Percentiles rank a stretch among this genome's conserved stretches.
phyloP scores from a whole-genome alignment of 805 yeast species.

The Candida manassasensis region DNA sequence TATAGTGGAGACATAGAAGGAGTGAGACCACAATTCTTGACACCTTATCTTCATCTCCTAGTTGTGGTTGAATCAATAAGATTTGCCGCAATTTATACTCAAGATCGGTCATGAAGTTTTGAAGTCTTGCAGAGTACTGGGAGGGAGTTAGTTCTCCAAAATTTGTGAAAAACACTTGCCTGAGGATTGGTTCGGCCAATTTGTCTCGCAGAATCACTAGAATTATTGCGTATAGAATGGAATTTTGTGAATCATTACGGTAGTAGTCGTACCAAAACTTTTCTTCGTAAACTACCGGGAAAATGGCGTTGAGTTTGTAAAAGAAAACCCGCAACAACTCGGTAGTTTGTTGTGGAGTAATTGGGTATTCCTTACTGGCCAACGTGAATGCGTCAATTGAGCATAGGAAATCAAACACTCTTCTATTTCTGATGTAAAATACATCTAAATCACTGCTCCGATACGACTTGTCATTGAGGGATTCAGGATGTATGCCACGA shows the following conservation, averaged over 20 bases:
- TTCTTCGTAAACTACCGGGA: conserved; percentile 27
- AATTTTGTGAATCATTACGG: conserved; percentile 14
- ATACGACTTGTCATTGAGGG: neutral
- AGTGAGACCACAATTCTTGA: conserved; percentile 17
- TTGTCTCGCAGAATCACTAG: conserved; percentile 25
- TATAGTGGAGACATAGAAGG: conserved; percentile 22
- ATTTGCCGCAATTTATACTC: conserved; percentile 33
- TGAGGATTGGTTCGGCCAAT: conserved; percentile 22
- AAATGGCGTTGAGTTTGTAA: conserved; percentile 26
- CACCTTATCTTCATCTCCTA: conserved; percentile 30
- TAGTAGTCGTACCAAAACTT: conserved; percentile 25
- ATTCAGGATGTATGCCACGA: neutral
- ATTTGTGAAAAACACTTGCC: conserved; percentile 12
- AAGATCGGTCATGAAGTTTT: conserved; percentile 17
- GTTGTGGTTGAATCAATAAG: conserved; percentile 20
- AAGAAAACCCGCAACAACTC: conserved; percentile 25
- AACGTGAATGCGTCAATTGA: conserved; percentile 30
- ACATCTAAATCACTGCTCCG: conserved; percentile 11
- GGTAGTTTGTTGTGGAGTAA: conserved; percentile 15
- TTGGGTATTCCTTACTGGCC: conserved; percentile 17
- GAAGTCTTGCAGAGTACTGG: conserved; percentile 5
- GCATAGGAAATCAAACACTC: conserved; percentile 15
- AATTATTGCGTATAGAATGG: conserved; percentile 24
- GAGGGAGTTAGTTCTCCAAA: conserved; percentile 5
- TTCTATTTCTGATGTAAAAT: conserved; percentile 12